Base-by-base conservation (phyloP, 306 rosid species). In the Neltuma alba region DNA sequence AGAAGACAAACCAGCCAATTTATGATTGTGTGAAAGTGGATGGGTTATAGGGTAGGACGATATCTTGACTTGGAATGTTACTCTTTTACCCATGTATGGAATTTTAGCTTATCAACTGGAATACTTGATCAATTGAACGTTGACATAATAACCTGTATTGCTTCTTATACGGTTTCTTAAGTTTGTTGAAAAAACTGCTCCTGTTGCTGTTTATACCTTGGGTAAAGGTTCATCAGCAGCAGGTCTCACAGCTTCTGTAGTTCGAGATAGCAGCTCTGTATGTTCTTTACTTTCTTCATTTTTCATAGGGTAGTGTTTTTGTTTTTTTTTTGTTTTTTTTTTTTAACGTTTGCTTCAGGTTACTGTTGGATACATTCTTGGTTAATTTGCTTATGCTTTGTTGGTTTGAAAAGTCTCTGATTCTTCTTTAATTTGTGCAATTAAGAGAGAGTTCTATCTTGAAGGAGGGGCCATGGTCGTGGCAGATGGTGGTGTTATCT, bases 401-500 rank as follows among this genome's bases (percentile, higher is more conserved):
- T 36, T 64, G 82, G 21, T 23, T 57, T 16, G 60, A 75, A 18
- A 78, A 14, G 76, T 37, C 58, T 63, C 85, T 85, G 38, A 83
- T 79, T 84, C 28, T 75, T 54, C n/a, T n/a, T n/a, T n/a, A n/a
- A 55, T 40, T 74, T 77, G 79, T 84, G 45, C 61, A 76, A 75
- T 83, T 76, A 85, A 95, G 99, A 94, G 98, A 20, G 99, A 95
- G 84, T 95, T 95, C 84, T 95, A 95, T 87, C 99, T 95, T 80
- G 99, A 95, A 90, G 99, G 99, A 84, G 99, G 99, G 74, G 99
- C 99, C 70, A 93, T 95, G 99, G 97, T 95, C 85, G 88, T 95
- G 91, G 99, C 97, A 21, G 99, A 95, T 82, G 99, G 99, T 34
- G 99, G 98, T 75, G 98, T 93, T 87, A 98, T 95, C 66, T 95